These are phyloP conservation scores for Hirsutella minnesotensis DNA, from an alignment of 2,329 filamentous ascomycete genomes.

Conservation along the genomic window DNA sequence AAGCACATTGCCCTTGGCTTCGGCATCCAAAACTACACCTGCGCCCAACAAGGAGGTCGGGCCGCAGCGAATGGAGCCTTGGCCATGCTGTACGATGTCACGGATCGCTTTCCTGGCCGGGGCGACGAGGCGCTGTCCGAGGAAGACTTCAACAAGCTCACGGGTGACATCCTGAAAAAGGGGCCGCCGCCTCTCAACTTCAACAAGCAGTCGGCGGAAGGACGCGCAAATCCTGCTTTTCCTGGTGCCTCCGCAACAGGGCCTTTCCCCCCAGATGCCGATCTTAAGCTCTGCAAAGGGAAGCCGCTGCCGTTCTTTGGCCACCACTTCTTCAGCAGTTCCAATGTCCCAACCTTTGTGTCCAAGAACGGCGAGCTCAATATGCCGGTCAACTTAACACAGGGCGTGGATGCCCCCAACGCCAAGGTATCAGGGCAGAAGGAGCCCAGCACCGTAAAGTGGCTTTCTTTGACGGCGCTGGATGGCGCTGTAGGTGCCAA, in stretches of 20 bases:
- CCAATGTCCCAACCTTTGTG: conserved; percentile 46
- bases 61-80: conserved; percentile 39
- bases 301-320: conserved; percentile 37
- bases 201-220: conserved; percentile 9
- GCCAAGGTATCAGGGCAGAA: conserved; percentile 32
- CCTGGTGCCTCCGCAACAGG: conserved; percentile 26
- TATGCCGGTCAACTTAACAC: conserved; percentile 35
- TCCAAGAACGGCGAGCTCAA: conserved; percentile 27
- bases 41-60: conserved; percentile 23
- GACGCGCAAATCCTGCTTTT: conserved; percentile 10
- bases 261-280: conserved; percentile 30
- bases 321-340: conserved; percentile 53
- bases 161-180: conserved; percentile 26
- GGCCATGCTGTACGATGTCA: conserved; percentile 48
- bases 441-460: conserved; percentile 39
- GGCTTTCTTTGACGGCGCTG: conserved; percentile 36
- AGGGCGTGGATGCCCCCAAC: conserved; percentile 37
- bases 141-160: conserved; percentile 26
- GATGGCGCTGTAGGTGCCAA: conserved; percentile 24
- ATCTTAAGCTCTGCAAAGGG: conserved; percentile 21
- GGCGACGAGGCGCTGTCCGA: conserved; percentile 22
- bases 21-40: conserved; percentile 61
- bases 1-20: conserved; percentile 49
- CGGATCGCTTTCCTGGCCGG: conserved; percentile 34
- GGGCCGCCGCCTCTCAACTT: conserved; percentile 37